Percentiles rank a stretch among this genome's conserved stretches.
Conservation (phyloP, 768 basidiomycete species). For the Trametes punicea region DNA sequence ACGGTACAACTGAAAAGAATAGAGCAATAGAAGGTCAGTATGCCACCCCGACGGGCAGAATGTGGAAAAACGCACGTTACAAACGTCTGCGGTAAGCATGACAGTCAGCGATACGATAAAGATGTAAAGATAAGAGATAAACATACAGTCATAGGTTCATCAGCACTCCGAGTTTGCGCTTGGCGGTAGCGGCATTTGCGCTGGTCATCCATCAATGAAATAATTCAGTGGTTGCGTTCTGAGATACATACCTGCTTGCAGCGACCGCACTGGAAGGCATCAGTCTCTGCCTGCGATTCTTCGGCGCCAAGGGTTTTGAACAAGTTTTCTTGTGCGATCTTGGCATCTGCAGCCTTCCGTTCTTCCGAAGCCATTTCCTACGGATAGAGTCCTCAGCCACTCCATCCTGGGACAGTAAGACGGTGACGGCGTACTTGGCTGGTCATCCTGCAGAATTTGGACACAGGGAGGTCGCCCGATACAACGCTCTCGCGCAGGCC, state of each 20-base stretch:
- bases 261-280: conserved; percentile 93
- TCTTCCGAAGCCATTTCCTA: conserved; percentile 98
- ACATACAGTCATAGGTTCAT: conserved; percentile 96
- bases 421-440: conserved; percentile 55
- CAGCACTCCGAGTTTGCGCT: conserved; percentile 95
- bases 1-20: conserved; percentile 50
- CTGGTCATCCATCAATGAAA: conserved; percentile 32
- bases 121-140: not conserved
- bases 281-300: conserved; percentile 91
- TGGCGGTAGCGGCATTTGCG: conserved; percentile 90
- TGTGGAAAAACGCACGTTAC: conserved; percentile 59
- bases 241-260: conserved; percentile 76
- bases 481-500: conserved; percentile 81
- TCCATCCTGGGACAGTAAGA: not conserved
- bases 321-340: conserved; percentile 81
- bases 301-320: conserved; percentile 89
- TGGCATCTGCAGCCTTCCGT: conserved; percentile 76
- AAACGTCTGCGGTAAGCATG: conserved; percentile 56
- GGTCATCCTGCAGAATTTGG: conserved; percentile 74
- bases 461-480: conserved; percentile 69
- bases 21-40: conserved; percentile 5
- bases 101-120: not conserved
- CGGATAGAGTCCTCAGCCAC: too few relatives aligned
- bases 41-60: not conserved
- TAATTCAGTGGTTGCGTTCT: not conserved